Base-by-base conservation (phyloP, 2,329 filamentous ascomycete genomes). In the Colletotrichum sp. region DNA sequence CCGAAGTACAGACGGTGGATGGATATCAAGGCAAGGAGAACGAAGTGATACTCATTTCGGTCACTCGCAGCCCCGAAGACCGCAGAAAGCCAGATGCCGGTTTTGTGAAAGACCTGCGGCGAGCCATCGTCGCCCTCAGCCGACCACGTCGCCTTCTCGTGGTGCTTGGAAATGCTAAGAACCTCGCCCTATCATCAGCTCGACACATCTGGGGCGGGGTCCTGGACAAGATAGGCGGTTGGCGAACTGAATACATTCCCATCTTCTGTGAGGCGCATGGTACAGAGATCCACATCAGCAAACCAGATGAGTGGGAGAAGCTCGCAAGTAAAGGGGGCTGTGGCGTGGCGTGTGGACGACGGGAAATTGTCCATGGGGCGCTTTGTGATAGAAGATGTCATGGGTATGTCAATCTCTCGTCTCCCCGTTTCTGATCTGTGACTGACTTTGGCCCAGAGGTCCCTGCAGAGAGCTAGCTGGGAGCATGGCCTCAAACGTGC, bases 11-110 rank as follows among this genome's bases (percentile, higher is more conserved):
- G 34, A 98, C 96, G 0, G 95, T 98, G 0, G 96, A 98, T 80
- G 95, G 94, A 0, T 98, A 96, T 80, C 96, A 98, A 82, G 96
- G 96, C 15, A 95, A 98, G 80, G 95, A 98, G 82, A 98, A 98
- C 77, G 94, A 96, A 28, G 88, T 98, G 10, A 89, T 98, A 12
- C 82, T 98, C 3, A 86, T 98, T 0, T 98, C 96, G 0, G 86
- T 98, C 0, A 95, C 97, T 5, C 91, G 96, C 59, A 96, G 93
- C 78, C 94, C 93, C 44, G 78, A 81, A 2, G 80, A 85, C 2
- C 81, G 85, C 6, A 86, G 87, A 1, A 79, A 78, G 1, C 79
- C 78, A 4, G 80, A 80, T 1, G 93, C 96, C 34, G 96, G 96
- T 0, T 98, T 98, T 79, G 87, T 98, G 3, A 88, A 89, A 2